These are phyloP conservation scores for Suillus luteus DNA, from an alignment of 768 basidiomycete species.

Conservation along the genomic window DNA sequence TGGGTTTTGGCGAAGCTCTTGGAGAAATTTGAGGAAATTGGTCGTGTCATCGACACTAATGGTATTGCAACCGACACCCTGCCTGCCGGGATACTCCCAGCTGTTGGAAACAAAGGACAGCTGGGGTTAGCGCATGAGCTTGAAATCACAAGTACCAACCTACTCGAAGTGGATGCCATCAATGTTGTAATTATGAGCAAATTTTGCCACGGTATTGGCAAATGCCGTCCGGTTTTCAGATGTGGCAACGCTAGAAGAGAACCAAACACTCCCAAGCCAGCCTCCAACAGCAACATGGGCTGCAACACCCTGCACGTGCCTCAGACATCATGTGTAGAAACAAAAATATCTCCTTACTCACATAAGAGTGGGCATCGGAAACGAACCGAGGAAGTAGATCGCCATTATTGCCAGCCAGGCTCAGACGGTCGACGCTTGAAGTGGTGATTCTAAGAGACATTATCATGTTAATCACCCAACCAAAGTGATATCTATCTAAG, in stretches of 20 bases:
- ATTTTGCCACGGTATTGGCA: constrained; percentile 46
- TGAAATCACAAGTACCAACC: constrained; percentile 27
- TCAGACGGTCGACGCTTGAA: constrained; percentile 5
- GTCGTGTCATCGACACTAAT: constrained; percentile 59
- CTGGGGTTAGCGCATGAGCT: neutral
- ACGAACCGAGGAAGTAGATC: constrained; percentile 11
- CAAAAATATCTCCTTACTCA: neutral
- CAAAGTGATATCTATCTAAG: neutral
- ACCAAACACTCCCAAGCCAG: constrained; percentile 60
- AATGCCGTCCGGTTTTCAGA: constrained; percentile 55
- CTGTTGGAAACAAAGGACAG: constrained; percentile 40
- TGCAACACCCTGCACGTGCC: constrained; percentile 43
- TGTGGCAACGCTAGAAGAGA: constrained; percentile 51
- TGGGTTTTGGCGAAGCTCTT: constrained; percentile 59
- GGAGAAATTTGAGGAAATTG: constrained; percentile 79
- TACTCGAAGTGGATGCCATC: constrained; percentile 66
- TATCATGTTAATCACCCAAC: neutral
- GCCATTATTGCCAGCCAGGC: constrained; percentile 5
- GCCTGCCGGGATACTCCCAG: constrained; percentile 81
- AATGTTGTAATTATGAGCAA: constrained; percentile 49
- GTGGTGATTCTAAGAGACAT: constrained; percentile 5
- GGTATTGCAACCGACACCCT: constrained; percentile 71
- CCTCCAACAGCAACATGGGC: constrained; percentile 59
- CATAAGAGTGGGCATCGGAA: constrained; percentile 7
- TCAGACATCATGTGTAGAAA: neutral